phyloP scores from a whole-genome alignment of 2,329 filamentous ascomycete species.

The Trichoderma asperellum region DNA sequence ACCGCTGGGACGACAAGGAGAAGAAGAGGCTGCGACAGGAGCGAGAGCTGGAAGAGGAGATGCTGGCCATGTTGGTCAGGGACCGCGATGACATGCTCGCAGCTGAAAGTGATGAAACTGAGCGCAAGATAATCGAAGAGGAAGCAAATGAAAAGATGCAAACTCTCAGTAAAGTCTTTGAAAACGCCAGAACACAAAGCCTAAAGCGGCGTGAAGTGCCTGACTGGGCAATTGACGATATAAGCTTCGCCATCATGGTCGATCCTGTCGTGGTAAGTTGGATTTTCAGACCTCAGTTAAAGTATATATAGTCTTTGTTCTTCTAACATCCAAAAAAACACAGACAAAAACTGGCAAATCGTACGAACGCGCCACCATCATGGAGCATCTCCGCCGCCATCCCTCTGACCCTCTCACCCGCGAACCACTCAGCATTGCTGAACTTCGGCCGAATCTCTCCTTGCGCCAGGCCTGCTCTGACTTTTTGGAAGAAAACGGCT shows the following conservation, averaged over 20 bases:
- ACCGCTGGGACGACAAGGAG: constrained; percentile 80
- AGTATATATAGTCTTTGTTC: neutral
- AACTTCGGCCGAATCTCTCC: constrained; percentile 80
- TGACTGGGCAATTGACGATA: constrained; percentile 77
- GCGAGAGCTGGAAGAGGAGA: constrained; percentile 62
- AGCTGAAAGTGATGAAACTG: constrained; percentile 48
- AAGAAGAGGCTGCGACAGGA: constrained; percentile 59
- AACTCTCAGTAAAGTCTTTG: constrained; percentile 54
- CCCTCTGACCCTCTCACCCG: constrained; percentile 83
- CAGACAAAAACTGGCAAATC: constrained; percentile 84
- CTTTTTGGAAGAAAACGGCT: constrained; percentile 84
- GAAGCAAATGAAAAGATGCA: constrained; percentile 54
- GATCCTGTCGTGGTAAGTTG: constrained; percentile 64
- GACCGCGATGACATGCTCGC: constrained; percentile 51
- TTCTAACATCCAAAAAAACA: neutral
- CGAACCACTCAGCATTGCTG: constrained; percentile 67
- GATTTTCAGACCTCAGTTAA: no score
- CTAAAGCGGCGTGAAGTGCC: constrained; percentile 65
- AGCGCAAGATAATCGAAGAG: constrained; percentile 51
- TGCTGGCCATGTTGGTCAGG: constrained; percentile 56
- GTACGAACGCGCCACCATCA: constrained; percentile 83
- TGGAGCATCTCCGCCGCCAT: constrained; percentile 79
- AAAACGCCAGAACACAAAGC: constrained; percentile 50
- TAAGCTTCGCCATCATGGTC: constrained; percentile 73
- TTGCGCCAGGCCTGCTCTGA: constrained; percentile 82